Conservation (phyloP, 164 flowering plant genomes). For the Vitis labrusca region DNA sequence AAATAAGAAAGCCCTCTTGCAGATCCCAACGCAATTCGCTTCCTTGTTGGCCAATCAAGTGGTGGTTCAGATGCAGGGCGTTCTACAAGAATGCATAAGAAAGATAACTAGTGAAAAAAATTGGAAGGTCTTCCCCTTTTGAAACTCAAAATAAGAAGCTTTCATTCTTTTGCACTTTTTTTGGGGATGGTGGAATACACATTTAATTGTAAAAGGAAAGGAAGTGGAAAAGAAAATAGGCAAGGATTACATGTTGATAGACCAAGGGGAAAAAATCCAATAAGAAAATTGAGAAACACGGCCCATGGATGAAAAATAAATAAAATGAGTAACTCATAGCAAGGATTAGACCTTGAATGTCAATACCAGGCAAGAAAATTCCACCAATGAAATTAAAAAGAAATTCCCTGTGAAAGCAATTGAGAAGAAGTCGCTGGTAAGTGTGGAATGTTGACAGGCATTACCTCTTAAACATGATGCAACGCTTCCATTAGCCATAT, state of each 20-base stretch:
- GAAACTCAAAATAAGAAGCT: neutral
- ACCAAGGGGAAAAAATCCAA: too few relatives aligned
- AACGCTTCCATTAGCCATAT: slow-evolving; percentile 74
- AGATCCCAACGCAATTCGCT: slow-evolving; percentile 83
- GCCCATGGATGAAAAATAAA: too few relatives aligned
- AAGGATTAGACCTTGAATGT: neutral
- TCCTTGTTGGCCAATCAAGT: slow-evolving; percentile 83
- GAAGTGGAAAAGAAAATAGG: neutral
- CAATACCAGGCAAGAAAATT: neutral
- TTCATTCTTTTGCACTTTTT: neutral
- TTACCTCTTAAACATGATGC: slow-evolving; percentile 76
- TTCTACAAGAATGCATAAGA: slow-evolving; percentile 44
- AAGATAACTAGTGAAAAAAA: neutral
- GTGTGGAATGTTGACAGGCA: neutral
- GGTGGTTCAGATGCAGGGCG: slow-evolving; percentile 67
- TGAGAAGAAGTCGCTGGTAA: neutral
- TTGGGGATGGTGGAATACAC: neutral
- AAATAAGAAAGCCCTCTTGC: slow-evolving; percentile 91
- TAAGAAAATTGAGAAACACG: too few relatives aligned
- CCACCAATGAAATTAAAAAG: neutral
- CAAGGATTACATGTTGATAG: neutral
- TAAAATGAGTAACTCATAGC: too few relatives aligned
- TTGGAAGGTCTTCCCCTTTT: neutral
- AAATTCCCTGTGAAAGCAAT: neutral
- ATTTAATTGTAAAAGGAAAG: neutral